phyloP scores from a whole-genome alignment of 192 early-diverging fungal genomes.

The Backusella macrospora region DNA sequence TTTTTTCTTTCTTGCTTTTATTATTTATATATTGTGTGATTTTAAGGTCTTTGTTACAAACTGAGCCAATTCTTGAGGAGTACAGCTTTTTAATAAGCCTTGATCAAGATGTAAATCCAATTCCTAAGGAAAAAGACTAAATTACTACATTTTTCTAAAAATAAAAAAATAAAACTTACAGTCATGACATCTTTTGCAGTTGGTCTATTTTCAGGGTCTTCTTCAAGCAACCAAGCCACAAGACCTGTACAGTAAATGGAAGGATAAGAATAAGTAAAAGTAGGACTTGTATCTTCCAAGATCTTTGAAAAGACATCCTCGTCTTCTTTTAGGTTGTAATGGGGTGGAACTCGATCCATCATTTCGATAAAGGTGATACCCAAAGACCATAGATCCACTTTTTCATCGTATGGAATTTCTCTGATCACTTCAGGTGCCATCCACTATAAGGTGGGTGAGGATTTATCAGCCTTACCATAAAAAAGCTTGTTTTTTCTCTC shows the following conservation, averaged over 20 bases:
- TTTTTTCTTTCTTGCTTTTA: not conserved
- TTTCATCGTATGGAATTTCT: slow-evolving; percentile 34
- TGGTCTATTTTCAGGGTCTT: slow-evolving; percentile 32
- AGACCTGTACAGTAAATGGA: slow-evolving; percentile 34
- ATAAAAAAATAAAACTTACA: slow-evolving; percentile 15
- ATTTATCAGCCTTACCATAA: slow-evolving; percentile 12
- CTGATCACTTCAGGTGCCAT: slow-evolving; percentile 46
- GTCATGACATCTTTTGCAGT: slow-evolving; percentile 34
- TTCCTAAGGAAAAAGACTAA: slow-evolving; percentile 20
- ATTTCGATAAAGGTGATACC: slow-evolving; percentile 45
- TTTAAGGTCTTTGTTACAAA: slow-evolving; percentile 30
- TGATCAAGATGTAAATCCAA: slow-evolving; percentile 35
- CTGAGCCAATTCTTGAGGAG: slow-evolving; percentile 25
- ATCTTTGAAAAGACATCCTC: slow-evolving; percentile 28
- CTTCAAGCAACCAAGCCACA: slow-evolving; percentile 40
- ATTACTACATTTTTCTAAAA: not conserved
- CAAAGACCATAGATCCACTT: slow-evolving; percentile 40
- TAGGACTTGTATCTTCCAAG: slow-evolving; percentile 34
- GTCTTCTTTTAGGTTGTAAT: slow-evolving; percentile 34
- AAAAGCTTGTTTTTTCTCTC: not conserved
- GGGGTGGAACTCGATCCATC: slow-evolving; percentile 47
- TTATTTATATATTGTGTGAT: not conserved
- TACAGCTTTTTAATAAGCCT: slow-evolving; percentile 27
- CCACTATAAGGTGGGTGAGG: slow-evolving; percentile 12
- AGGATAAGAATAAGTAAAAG: slow-evolving; percentile 38